A percentile compares a stretch with the other conserved stretches of the same genome.
These are phyloP conservation scores for Chaetothyriales sp. DNA, from an alignment of 2,329 filamentous ascomycete species.

Conservation along the genomic window DNA sequence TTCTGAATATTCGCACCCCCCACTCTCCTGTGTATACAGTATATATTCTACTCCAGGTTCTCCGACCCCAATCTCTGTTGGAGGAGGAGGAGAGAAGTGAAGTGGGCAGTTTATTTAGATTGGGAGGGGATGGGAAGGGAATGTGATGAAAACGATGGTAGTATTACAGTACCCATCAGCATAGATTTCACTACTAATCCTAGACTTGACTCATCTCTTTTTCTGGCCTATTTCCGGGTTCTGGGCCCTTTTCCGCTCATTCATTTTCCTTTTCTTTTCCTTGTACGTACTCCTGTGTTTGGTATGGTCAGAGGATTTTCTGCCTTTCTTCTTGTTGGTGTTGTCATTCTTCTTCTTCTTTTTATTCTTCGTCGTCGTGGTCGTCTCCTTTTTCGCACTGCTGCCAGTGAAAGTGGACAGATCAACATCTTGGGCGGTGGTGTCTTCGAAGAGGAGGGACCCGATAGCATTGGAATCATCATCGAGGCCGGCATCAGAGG, in stretches of 20 bases:
- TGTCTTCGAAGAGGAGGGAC: conserved; percentile 65
- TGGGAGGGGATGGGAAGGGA: too few species aligned
- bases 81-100: too few species aligned
- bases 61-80: too few species aligned
- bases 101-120: too few species aligned
- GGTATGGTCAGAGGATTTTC: not conserved
- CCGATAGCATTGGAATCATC: conserved; percentile 52
- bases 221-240: not conserved
- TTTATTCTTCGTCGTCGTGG: conserved; percentile 24
- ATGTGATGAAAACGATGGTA: too few species aligned
- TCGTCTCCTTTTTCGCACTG: conserved; percentile 28
- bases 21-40: too few species aligned
- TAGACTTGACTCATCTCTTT: not conserved
- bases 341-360: conserved; percentile 22
- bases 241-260: not conserved
- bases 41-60: too few species aligned
- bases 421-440: conserved; percentile 28
- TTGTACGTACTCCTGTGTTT: conserved; percentile 1
- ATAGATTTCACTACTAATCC: too few species aligned
- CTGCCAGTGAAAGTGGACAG: conserved; percentile 8
- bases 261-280: conserved; percentile 19
- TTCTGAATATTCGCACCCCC: too few species aligned
- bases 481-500: conserved; percentile 36
- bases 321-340: not conserved
- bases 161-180: too few species aligned